Percentiles rank a stretch among this genome's conserved stretches.
These are phyloP conservation scores for Lodderomyces theae DNA, from an alignment of 1,139 yeast species.

Conservation along the genomic window DNA sequence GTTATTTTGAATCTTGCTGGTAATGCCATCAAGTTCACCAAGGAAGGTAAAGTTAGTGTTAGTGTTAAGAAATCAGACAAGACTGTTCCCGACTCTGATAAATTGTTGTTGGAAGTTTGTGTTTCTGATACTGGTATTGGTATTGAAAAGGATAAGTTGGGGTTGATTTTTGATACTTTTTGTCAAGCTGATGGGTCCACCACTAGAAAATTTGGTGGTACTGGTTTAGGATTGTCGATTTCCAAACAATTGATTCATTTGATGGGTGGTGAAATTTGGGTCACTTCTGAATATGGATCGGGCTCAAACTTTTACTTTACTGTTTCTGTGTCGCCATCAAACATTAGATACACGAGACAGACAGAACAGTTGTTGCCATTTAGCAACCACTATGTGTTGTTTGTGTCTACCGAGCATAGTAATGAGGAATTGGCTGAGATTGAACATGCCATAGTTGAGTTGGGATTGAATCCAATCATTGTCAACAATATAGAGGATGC, in stretches of 20 bases:
- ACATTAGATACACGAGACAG: constrained; percentile 59
- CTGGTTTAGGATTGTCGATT: constrained; percentile 82
- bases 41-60: constrained; percentile 70
- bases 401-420: constrained; percentile 65
- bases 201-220: constrained; percentile 88
- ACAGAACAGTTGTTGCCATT: constrained; percentile 73
- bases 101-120: constrained; percentile 73
- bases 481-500: constrained; percentile 52
- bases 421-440: constrained; percentile 49
- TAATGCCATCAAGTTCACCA: constrained; percentile 84
- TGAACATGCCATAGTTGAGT: constrained; percentile 35
- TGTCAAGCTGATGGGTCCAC: constrained; percentile 94
- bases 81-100: constrained; percentile 46
- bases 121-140: constrained; percentile 91
- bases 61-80: constrained; percentile 54
- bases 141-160: constrained; percentile 77
- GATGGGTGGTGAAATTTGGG: constrained; percentile 94
- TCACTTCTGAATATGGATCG: constrained; percentile 72
- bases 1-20: constrained; percentile 83
- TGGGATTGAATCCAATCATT: constrained; percentile 50
- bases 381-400: constrained; percentile 63
- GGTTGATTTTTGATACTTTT: constrained; percentile 81
- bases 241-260: constrained; percentile 82
- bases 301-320: constrained; percentile 84
- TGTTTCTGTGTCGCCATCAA: constrained; percentile 72